These are phyloP conservation scores for Rhizopogon vesiculosus DNA, from an alignment of 768 basidiomycete species.

Conservation along the genomic window DNA sequence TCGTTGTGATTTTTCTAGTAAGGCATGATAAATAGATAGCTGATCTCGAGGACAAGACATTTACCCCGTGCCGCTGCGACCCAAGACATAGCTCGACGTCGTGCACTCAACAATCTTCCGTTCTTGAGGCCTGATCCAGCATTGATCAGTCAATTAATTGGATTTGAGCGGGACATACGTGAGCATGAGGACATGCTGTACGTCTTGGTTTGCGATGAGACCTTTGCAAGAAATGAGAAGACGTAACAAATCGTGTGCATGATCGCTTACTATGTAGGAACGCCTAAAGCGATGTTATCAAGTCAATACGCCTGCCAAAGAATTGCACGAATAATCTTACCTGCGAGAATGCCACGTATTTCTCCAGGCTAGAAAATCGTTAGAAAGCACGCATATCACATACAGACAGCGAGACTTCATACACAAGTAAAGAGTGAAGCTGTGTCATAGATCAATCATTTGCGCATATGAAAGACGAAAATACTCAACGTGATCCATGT, in stretches of 20 bases:
- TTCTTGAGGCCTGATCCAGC: conserved; percentile 36
- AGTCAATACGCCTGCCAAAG: background rate
- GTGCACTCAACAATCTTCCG: conserved; percentile 54
- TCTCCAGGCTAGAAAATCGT: conserved; percentile 39
- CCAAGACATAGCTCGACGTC: conserved; percentile 60
- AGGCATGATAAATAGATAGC: background rate
- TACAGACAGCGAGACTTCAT: conserved; percentile 11
- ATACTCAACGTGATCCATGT: conserved; percentile 40
- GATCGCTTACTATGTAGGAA: conserved; percentile 15
- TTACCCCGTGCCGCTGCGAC: conserved; percentile 73
- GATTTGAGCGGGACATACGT: conserved; percentile 8
- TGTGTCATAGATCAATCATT: conserved; percentile 15
- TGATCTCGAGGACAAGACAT: conserved; percentile 3
- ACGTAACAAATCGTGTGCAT: background rate
- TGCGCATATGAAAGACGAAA: background rate
- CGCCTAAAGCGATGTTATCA: conserved; percentile 8
- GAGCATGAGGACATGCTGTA: conserved; percentile 23
- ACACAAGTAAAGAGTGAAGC: conserved; percentile 62
- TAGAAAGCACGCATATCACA: conserved; percentile 17
- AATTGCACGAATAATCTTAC: conserved; percentile 1
- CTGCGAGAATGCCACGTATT: conserved; percentile 27
- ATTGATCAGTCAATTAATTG: conserved; percentile 11
- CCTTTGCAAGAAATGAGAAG: conserved; percentile 8
- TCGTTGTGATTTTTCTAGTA: conserved; percentile 66
- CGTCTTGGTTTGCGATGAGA: conserved; percentile 18